Evolutionary conservation across 805 yeast species (phyloP).

Genomic region (Candida piceae): DNA sequence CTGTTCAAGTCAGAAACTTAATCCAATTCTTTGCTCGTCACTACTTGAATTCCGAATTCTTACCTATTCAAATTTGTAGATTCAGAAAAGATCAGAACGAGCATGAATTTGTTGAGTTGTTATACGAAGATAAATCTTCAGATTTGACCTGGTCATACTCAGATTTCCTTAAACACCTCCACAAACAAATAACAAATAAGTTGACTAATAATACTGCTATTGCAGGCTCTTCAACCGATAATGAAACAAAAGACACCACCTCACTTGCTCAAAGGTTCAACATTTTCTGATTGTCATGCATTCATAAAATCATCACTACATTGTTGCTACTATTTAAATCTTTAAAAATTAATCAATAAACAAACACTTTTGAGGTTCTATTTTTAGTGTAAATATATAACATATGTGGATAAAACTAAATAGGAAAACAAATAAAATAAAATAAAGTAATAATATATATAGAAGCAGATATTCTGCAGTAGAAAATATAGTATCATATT

Average conservation of each 20-base stretch:
- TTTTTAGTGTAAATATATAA: no score
- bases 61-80: conserved; percentile 57
- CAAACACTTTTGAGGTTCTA: no score
- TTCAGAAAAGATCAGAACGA: conserved; percentile 61
- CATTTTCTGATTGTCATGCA: conserved; percentile 8
- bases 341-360: no score
- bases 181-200: conserved; percentile 53
- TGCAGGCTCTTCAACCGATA: conserved; percentile 1
- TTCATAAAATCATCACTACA: no score
- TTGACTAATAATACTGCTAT: conserved; percentile 24
- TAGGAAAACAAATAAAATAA: no score
- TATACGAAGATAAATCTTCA: conserved; percentile 69
- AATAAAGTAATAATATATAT: no score
- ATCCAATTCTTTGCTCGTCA: conserved; percentile 48
- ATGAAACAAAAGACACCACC: conserved; percentile 8
- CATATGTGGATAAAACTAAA: no score
- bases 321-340: no score
- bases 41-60: conserved; percentile 32
- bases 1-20: conserved; percentile 60
- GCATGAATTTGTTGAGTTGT: conserved; percentile 46
- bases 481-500: no score
- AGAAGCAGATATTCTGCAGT: no score
- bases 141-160: conserved; percentile 53
- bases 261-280: conserved; percentile 16
- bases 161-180: conserved; percentile 66